Evolutionary conservation across 2,329 filamentous ascomycete species (phyloP).

Genomic region (Teratosphaeria nubilosa): DNA sequence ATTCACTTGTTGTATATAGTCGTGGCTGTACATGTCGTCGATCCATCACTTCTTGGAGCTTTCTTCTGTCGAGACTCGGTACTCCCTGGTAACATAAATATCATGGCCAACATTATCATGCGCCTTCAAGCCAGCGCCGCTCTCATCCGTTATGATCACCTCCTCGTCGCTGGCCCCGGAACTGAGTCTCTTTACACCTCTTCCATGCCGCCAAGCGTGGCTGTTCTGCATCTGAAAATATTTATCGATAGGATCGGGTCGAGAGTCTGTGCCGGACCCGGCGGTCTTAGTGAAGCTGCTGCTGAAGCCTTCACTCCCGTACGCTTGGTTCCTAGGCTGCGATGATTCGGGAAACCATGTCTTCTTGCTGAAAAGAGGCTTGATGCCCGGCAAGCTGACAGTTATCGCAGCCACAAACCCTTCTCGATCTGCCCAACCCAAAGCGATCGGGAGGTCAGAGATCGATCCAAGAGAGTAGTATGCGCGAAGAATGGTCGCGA

Average conservation of each 20-base stretch:
- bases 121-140: not conserved
- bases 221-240: not conserved
- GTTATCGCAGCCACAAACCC: constrained; percentile 44
- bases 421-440: constrained; percentile 47
- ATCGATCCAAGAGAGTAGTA: constrained; percentile 36
- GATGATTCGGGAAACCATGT: not conserved
- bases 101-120: not conserved
- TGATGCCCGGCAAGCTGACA: constrained; percentile 45
- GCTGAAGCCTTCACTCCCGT: not conserved
- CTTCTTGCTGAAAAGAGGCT: constrained; percentile 39
- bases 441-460: constrained; percentile 25
- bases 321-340: not conserved
- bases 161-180: not conserved
- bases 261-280: not conserved
- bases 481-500: constrained; percentile 39
- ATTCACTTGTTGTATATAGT: not conserved
- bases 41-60: not conserved
- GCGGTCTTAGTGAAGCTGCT: not conserved
- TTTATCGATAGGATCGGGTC: not conserved
- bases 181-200: not conserved
- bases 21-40: not conserved
- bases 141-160: not conserved
- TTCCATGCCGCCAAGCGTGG: not conserved
- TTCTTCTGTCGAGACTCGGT: not conserved
- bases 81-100: not conserved